phyloP scores from a whole-genome alignment of 2,329 filamentous ascomycete species.

The Penicillium concentricum region DNA sequence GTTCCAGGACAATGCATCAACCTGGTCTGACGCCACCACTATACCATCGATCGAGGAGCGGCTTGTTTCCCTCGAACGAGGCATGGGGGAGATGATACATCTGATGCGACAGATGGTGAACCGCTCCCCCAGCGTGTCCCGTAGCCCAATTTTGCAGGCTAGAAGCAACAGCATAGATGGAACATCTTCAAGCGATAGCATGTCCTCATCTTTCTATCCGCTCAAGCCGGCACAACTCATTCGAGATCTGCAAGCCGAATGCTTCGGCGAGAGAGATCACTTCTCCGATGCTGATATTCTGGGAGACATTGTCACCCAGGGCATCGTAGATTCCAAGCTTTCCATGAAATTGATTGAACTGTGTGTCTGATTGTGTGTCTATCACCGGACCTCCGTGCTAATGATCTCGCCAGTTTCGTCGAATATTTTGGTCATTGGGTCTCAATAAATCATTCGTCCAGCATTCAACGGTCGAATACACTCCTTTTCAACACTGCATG shows the following conservation, averaged over 20 bases:
- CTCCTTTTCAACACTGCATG: slow-evolving; percentile 37
- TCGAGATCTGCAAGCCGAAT: slow-evolving; percentile 33
- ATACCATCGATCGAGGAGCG: slow-evolving; percentile 37
- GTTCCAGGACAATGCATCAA: slow-evolving; percentile 32
- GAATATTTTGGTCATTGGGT: slow-evolving; percentile 35
- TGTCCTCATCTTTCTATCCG: slow-evolving; percentile 20
- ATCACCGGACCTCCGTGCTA: not conserved
- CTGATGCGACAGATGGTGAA: slow-evolving; percentile 35
- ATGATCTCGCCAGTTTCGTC: slow-evolving; percentile 26
- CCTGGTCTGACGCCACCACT: slow-evolving; percentile 32
- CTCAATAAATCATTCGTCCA: slow-evolving; percentile 30
- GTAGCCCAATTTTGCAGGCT: slow-evolving; percentile 19
- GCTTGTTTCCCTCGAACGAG: slow-evolving; percentile 31
- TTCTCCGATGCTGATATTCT: slow-evolving; percentile 25
- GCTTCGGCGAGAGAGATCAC: slow-evolving; percentile 28
- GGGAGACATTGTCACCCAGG: slow-evolving; percentile 28
- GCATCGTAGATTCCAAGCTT: slow-evolving; percentile 32
- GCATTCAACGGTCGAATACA: slow-evolving; percentile 31
- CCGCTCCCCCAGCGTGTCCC: slow-evolving; percentile 21
- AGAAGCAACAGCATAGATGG: slow-evolving; percentile 28
- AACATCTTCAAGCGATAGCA: slow-evolving; percentile 19
- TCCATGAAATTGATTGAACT: slow-evolving; percentile 34
- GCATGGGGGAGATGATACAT: slow-evolving; percentile 37
- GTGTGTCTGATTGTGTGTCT: slow-evolving; percentile 18
- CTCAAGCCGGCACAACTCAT: slow-evolving; percentile 35